Evolutionary conservation across 805 yeast species (phyloP), one percentile per base, ranked within the genome.

Genomic region (Alloascoidea africana): DNA sequence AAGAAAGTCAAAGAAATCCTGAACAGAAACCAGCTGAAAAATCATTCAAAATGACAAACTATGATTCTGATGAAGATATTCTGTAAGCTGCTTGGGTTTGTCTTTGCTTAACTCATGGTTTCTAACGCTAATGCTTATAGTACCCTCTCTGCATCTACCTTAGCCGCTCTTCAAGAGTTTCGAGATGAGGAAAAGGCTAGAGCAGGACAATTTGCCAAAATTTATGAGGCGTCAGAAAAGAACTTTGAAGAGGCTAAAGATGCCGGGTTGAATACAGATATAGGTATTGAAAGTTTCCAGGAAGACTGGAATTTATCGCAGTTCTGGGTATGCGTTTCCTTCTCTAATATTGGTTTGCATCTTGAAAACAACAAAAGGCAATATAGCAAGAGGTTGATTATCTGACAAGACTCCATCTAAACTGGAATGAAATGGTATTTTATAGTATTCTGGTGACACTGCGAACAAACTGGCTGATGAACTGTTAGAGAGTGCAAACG

Each of bases 301-400:
- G 96, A 86, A 56, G 94, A 86, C 56, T 86, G 96, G 96, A 91
- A 84, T 51, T 63, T 87, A 30, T 84, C 94, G 1, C 96, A 86
- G 55, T 86, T 86, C 58, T 86, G 96, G 86, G 30, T 23, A 39
- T 39, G 32, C 4, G 38, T 36, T n/a, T 16, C 5, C 11, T 4
- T 35, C 3, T 4, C 23, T 14, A 6, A 14, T 16, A 5, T 23
- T 35, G n/a, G n/a, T n/a, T n/a, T n/a, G n/a, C n/a, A n/a, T n/a
- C n/a, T n/a, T n/a, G n/a, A n/a, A n/a, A n/a, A n/a, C n/a, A n/a
- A n/a, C n/a, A n/a, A n/a, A n/a, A n/a, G n/a, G n/a, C n/a, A n/a
- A n/a, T n/a, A n/a, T n/a, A n/a, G n/a, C n/a, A n/a, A n/a, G n/a
- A n/a, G n/a, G n/a, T n/a, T n/a, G n/a, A n/a, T n/a, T n/a, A n/a